A percentile compares a stretch with the other conserved stretches of the same genome.
phyloP scores from a whole-genome alignment of 2,329 filamentous ascomycete species.

The Rugonectria rugulosa region DNA sequence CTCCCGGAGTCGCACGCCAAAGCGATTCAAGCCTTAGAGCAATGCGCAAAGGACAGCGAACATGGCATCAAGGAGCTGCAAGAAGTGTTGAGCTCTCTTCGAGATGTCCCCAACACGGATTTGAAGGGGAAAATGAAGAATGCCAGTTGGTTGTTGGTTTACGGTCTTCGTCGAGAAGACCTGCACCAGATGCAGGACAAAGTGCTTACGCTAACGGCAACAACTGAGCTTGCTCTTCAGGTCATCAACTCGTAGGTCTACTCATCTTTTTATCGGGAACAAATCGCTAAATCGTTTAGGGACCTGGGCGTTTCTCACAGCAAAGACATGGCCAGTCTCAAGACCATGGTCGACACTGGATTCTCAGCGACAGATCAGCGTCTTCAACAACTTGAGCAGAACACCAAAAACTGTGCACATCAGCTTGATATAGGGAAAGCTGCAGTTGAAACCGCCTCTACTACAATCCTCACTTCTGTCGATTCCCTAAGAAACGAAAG shows the following conservation, averaged over 20 bases:
- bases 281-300: not conserved
- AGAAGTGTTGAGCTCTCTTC: not conserved
- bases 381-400: not conserved
- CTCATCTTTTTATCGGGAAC: not conserved
- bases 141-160: not conserved
- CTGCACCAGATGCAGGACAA: slow-evolving; percentile 1
- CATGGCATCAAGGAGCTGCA: not conserved
- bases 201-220: not conserved
- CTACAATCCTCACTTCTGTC: not conserved
- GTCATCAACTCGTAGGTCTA: slow-evolving; percentile 6
- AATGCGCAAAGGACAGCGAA: not conserved
- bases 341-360: not conserved
- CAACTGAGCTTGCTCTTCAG: slow-evolving; percentile 2
- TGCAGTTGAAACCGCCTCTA: not conserved
- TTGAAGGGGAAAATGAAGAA: slow-evolving; percentile 3
- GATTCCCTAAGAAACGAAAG: not conserved
- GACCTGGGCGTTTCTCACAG: not conserved
- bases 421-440: not conserved
- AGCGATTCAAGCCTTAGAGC: not conserved
- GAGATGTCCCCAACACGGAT: not conserved
- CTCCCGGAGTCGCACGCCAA: not conserved
- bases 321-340: not conserved
- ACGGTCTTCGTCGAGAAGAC: not conserved
- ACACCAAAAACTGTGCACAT: not conserved
- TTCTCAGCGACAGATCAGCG: not conserved